Percentiles rank a stretch among this genome's conserved stretches.
Conservation (phyloP, 495 filamentous ascomycete species). For the Tuber umbilicatum region DNA sequence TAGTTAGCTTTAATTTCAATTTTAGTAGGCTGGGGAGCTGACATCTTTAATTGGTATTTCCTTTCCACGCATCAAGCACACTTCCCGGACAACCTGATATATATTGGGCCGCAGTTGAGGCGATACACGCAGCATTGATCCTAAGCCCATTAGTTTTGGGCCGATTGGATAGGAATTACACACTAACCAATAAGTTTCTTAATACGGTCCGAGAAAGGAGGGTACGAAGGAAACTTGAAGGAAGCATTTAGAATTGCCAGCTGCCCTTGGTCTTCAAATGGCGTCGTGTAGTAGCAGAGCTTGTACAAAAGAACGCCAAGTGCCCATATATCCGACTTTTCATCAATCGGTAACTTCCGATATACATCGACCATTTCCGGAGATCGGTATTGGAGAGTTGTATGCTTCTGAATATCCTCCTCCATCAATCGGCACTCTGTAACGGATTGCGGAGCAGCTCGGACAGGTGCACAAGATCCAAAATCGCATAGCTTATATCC, state of each 20-base stretch:
- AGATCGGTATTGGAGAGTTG: constrained; percentile 92
- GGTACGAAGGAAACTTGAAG: constrained; percentile 85
- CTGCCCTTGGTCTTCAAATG: constrained; percentile 94
- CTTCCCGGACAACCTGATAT: constrained; percentile 81
- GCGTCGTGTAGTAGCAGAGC: constrained; percentile 97
- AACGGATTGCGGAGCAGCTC: constrained; percentile 73
- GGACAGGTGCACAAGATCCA: constrained; percentile 79
- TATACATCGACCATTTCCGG: constrained; percentile 99
- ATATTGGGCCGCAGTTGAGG: constrained; percentile 81
- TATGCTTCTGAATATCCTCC: constrained; percentile 95
- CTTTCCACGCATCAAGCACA: constrained; percentile 78
- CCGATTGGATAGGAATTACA: constrained; percentile 18
- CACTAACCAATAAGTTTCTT: constrained; percentile 83
- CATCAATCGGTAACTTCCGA: constrained; percentile 90
- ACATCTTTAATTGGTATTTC: constrained; percentile 90
- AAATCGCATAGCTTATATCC: constrained; percentile 97
- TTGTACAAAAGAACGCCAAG: constrained; percentile 94
- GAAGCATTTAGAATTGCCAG: constrained; percentile 97
- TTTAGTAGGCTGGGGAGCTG: constrained; percentile 41
- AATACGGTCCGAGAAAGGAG: constrained; percentile 77
- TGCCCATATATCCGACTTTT: constrained; percentile 99
- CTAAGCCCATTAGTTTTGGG: constrained; percentile 47
- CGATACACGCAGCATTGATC: constrained; percentile 82
- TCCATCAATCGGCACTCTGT: constrained; percentile 85
- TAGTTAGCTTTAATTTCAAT: constrained; percentile 11